Base-by-base conservation (phyloP, 1,284 basidiomycete genomes). In the Moniliophthora roreri region DNA sequence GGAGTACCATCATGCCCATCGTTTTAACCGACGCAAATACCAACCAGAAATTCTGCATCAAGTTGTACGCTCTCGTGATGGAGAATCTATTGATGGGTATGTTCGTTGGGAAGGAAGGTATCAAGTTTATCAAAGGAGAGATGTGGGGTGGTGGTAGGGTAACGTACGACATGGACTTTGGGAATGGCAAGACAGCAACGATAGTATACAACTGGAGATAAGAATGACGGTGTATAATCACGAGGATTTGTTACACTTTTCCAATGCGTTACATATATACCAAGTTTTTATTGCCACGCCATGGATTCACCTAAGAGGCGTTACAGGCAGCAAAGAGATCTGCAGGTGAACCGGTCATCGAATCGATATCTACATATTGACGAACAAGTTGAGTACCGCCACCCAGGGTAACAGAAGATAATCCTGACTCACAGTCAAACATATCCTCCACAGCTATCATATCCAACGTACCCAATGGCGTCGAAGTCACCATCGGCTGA, bases 401-500 rank as follows among this genome's bases (percentile, higher is more conserved):
- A 11, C n/a, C 24, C 9, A n/a, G n/a, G n/a, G n/a, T n/a, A n/a
- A n/a, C n/a, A 21, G 20, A 16, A 16, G 35, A 41, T 6, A 18
- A 26, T n/a, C n/a, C 34, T 44, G 10, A 67, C 73, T 28, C 52
- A 77, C 77, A 78, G 35, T 60, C 56, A 34, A 77, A 69, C 59
- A 77, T 71, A 15, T 68, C 61, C 18, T 69, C 55, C 9, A 76
- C 53, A n/a, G 73, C 71, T 8, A 77, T 62, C 73, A 77, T 69
- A 54, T 78, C 70, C n/a, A 78, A 63, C 9, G 62, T 64, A 21
- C 74, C 74, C 34, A 78, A 62, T 6, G 72, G 71, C 0, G 75
- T 74, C 0, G 75, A 74, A 0, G 76, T 77, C 41, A 68, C 63
- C 64, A 79, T 73, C 0, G 76, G 73, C 44, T 74, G 73, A n/a